These are phyloP conservation scores for Tulasnella calospora DNA, from an alignment of 768 basidiomycete genomes.

Conservation along the genomic window DNA sequence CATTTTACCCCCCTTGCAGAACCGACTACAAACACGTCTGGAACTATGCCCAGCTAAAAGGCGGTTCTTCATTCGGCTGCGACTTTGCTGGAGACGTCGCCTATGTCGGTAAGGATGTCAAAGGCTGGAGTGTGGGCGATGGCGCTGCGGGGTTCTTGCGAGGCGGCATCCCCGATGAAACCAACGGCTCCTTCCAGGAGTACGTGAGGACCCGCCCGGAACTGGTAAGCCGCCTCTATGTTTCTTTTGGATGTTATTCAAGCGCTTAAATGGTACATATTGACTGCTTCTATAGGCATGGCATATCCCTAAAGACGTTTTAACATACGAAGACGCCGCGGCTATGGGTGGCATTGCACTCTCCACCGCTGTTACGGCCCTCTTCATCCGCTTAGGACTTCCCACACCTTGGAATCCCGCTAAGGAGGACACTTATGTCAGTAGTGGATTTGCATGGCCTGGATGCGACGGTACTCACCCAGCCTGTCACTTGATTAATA, in stretches of 20 bases:
- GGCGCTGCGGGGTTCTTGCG: slow-evolving; percentile 29
- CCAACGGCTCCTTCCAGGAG: slow-evolving; percentile 23
- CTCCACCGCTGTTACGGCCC: slow-evolving; percentile 29
- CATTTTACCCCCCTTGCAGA: background rate
- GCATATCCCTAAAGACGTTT: slow-evolving; percentile 27
- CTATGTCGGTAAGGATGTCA: slow-evolving; percentile 28
- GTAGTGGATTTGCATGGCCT: background rate
- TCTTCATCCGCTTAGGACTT: slow-evolving; percentile 27
- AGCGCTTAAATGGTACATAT: background rate
- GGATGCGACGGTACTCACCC: background rate
- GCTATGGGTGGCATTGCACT: slow-evolving; percentile 31
- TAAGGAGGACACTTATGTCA: background rate
- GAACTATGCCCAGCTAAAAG: background rate
- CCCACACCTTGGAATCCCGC: slow-evolving; percentile 25
- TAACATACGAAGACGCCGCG: slow-evolving; percentile 30
- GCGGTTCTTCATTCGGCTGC: slow-evolving; percentile 27
- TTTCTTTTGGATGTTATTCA: too few species aligned
- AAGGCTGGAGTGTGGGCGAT: slow-evolving; percentile 29
- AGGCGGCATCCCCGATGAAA: background rate
- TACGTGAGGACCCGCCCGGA: slow-evolving; percentile 29
- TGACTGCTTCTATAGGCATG: slow-evolving; percentile 21
- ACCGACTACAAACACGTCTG: slow-evolving; percentile 20
- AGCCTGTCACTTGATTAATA: background rate
- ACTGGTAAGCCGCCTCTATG: slow-evolving; percentile 14
- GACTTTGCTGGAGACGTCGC: slow-evolving; percentile 32